Conservation (phyloP, 306 rosid species). For the Comarum palustre region DNA sequence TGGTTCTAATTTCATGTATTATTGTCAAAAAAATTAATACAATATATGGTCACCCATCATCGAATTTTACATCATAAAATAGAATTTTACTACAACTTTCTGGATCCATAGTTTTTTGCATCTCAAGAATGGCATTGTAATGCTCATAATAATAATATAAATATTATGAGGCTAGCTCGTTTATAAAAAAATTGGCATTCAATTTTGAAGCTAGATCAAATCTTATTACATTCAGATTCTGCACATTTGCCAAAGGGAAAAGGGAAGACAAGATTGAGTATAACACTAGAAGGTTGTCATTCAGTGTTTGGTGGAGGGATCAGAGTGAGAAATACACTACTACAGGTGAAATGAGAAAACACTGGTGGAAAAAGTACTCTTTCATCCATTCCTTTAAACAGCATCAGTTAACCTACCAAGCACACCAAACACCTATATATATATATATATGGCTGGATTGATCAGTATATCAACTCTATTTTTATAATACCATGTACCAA, state of each 20-base stretch:
- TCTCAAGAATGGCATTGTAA: neutral
- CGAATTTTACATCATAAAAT: no score
- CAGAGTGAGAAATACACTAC: neutral
- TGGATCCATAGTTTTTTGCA: neutral
- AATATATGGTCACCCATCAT: no score
- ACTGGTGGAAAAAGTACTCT: neutral
- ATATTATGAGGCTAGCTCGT: neutral
- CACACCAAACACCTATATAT: no score
- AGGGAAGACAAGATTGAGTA: neutral
- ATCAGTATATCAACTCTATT: no score
- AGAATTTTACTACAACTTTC: no score
- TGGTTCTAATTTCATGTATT: no score
- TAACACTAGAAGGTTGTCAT: neutral
- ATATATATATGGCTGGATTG: no score
- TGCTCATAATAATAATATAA: neutral
- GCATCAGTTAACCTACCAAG: conserved; percentile 3
- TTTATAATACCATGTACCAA: no score
- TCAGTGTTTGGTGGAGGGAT: neutral
- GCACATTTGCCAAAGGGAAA: conserved; percentile 2
- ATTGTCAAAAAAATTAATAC: no score
- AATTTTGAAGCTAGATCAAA: neutral
- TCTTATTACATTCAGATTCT: neutral
- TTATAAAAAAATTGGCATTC: neutral
- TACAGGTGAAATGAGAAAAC: conserved; percentile 3
- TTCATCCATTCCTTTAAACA: neutral